These are phyloP conservation scores for Entomortierella lignicola DNA, from an alignment of 192 early-diverging fungal genomes.

Conservation along the genomic window DNA sequence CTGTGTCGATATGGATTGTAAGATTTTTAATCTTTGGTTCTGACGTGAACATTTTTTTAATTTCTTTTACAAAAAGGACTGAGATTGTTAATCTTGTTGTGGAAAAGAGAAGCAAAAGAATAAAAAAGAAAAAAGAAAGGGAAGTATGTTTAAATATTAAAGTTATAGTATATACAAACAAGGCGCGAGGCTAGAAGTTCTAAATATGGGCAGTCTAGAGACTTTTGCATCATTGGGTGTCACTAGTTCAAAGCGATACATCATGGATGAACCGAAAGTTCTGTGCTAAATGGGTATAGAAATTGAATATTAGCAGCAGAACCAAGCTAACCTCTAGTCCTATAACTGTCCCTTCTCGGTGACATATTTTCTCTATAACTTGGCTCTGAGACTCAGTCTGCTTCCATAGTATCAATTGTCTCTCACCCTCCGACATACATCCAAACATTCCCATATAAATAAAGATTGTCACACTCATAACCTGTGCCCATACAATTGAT, in stretches of 20 bases:
- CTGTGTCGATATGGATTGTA: conserved; percentile 24
- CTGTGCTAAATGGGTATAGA: conserved; percentile 42
- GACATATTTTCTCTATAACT: conserved; percentile 14
- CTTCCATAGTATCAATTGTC: conserved; percentile 14
- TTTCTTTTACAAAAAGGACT: background rate
- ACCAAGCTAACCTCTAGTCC: conserved; percentile 30
- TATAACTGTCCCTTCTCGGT: conserved; percentile 24
- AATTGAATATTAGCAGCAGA: conserved; percentile 40
- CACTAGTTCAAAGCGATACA: background rate
- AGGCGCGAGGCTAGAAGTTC: too few species aligned
- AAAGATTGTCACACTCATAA: conserved; percentile 37
- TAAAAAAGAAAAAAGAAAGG: too few species aligned
- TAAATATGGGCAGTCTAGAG: too few species aligned
- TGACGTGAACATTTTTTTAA: background rate
- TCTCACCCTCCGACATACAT: conserved; percentile 6
- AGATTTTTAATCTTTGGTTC: conserved; percentile 23
- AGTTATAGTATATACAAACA: too few species aligned
- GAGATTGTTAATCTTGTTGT: too few species aligned
- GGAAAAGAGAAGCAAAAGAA: background rate
- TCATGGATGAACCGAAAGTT: conserved; percentile 37
- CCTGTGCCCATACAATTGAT: conserved; percentile 40
- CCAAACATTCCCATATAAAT: conserved; percentile 36
- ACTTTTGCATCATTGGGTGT: background rate
- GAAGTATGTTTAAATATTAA: too few species aligned
- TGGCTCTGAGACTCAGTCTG: background rate